Conservation (phyloP, 306 rosid genomes). For the Inga laurina region DNA sequence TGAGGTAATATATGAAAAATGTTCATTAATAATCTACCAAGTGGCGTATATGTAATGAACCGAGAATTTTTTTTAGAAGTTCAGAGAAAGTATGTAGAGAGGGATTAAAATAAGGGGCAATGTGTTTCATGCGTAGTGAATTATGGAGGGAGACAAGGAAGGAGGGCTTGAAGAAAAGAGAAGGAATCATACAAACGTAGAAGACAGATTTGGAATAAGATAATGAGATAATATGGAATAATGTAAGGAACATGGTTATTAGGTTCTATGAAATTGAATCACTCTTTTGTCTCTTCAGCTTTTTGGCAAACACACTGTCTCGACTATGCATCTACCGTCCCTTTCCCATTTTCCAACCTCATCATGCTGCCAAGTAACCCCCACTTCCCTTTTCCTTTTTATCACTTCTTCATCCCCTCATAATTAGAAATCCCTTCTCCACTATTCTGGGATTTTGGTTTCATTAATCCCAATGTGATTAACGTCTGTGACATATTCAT, state of each 20-base stretch:
- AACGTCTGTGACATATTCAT: background rate
- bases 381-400: background rate
- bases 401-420: no score
- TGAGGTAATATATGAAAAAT: no score
- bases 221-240: background rate
- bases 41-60: no score
- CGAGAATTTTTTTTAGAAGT: no score
- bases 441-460: background rate
- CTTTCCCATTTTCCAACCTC: conserved; percentile 24
- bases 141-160: background rate
- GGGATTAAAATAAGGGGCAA: background rate
- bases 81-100: background rate
- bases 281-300: conserved; percentile 1
- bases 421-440: background rate
- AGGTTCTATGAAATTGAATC: background rate
- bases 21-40: no score
- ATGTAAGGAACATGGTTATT: background rate
- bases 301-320: background rate
- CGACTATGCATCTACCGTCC: background rate
- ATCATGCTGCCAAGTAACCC: background rate
- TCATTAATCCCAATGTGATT: background rate
- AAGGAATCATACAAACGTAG: background rate
- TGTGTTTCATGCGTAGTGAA: conserved; percentile 33
- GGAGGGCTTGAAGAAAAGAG: background rate
- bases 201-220: background rate